These are phyloP conservation scores for Ophiostoma pallidulum DNA, from an alignment of 2,329 filamentous ascomycete species.

Conservation along the genomic window DNA sequence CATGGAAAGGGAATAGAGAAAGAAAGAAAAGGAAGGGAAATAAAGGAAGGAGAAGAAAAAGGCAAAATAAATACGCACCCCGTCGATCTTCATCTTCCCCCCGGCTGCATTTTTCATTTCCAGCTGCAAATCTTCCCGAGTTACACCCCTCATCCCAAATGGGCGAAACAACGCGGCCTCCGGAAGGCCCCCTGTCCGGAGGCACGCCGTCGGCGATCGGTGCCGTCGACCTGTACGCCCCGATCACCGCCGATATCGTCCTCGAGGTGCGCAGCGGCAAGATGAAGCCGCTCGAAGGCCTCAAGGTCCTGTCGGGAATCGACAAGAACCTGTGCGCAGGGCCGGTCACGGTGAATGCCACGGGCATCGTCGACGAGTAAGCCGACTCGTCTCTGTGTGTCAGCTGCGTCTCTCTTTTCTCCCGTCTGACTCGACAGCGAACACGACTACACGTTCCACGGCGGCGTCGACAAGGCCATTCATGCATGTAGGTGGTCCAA, in stretches of 20 bases:
- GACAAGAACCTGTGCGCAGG: conserved; percentile 39
- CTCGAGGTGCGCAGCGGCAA: conserved; percentile 48
- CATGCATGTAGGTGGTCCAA: conserved; percentile 38
- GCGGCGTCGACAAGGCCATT: conserved; percentile 54
- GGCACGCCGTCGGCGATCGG: background rate
- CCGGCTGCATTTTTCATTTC: too few relatives aligned
- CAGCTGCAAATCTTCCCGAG: too few relatives aligned
- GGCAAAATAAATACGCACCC: too few relatives aligned
- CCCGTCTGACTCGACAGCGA: conserved; percentile 27
- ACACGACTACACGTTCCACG: conserved; percentile 53
- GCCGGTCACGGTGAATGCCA: conserved; percentile 34
- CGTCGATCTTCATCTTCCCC: too few relatives aligned
- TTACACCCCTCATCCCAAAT: too few relatives aligned
- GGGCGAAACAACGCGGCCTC: background rate
- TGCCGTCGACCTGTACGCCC: conserved; percentile 19
- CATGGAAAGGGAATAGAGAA: too few relatives aligned
- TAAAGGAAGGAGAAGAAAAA: too few relatives aligned
- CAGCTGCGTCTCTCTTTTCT: too few relatives aligned
- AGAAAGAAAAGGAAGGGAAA: too few relatives aligned
- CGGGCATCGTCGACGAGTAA: conserved; percentile 45
- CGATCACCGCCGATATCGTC: conserved; percentile 39
- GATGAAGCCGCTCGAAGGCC: conserved; percentile 44
- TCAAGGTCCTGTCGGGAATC: conserved; percentile 46
- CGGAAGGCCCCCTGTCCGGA: background rate
- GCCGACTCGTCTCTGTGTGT: background rate